Percentiles rank a stretch among this genome's conserved stretches.
phyloP scores from a whole-genome alignment of 176 grass and related monocot genomes.

The Cenchrus americanus region DNA sequence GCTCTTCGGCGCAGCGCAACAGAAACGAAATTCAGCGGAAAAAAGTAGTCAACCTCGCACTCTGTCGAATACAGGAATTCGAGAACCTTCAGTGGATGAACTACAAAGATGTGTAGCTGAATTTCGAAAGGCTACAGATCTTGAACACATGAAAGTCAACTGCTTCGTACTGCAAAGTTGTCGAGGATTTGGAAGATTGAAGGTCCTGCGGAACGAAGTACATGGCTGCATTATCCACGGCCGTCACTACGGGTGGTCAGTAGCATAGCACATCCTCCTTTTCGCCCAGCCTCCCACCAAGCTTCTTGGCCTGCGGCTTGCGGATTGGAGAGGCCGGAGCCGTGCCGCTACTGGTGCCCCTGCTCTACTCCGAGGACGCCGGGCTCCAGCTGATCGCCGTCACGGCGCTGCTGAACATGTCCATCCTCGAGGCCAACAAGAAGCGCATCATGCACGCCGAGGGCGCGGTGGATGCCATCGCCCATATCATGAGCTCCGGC shows the following conservation, averaged over 20 bases:
- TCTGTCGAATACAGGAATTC: background rate
- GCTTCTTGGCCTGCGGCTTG: constrained; percentile 6
- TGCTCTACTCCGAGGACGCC: constrained; percentile 70
- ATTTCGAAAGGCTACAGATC: background rate
- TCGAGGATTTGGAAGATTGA: background rate
- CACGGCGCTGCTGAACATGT: constrained; percentile 89
- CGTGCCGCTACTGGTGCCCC: constrained; percentile 73
- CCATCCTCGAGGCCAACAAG: constrained; percentile 91
- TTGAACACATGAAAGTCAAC: background rate
- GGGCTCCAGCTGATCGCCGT: constrained; percentile 85
- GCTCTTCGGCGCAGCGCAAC: background rate
- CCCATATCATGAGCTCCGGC: constrained; percentile 60
- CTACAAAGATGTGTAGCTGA: background rate
- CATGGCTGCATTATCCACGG: background rate
- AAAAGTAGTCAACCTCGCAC: background rate
- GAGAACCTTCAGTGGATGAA: too few relatives aligned
- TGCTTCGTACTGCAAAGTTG: background rate
- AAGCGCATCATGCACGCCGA: constrained; percentile 95
- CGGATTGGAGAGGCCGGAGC: constrained; percentile 44
- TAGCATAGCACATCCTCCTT: background rate
- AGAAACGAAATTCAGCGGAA: too few relatives aligned
- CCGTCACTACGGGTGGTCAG: background rate
- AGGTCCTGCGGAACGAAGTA: background rate
- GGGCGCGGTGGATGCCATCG: constrained; percentile 64
- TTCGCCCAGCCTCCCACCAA: background rate